Base-by-base conservation (phyloP, 345 rosid species). In the Excoecaria cochinchinensis region DNA sequence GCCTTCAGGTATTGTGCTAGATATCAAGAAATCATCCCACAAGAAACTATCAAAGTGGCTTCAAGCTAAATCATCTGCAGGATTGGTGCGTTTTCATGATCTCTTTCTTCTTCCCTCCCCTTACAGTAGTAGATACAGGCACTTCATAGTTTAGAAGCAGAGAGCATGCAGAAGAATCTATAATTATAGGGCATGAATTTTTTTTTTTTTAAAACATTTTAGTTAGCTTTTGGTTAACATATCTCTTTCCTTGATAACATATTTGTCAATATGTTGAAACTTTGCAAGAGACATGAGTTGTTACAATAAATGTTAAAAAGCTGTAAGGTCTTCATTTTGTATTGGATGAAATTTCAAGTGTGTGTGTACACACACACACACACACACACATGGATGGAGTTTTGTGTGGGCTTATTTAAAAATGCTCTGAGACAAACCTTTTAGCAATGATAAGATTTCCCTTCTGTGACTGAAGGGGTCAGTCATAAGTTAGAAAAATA, bases 21-120 rank as follows among this genome's bases (percentile, higher is more conserved):
- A 95, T 84, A 88, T 90, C 69, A 93, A 90, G 81, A 95, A 91
- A 82, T 95, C 99, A n/a, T 90, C 98, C 12, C 83, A 90, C 87
- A 95, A 92, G 92, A 95, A 95, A 85, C 76, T 95, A 74, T 86
- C 98, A 3, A 95, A 93, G 85, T 95, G 98, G 99, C 83, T 95
- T 70, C 99, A 91, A 78, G 89, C 94, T 44, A 91, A 95, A 82
- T 88, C 98, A 12, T 84, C 94, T 22, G 7, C 86, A 8, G 98
- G 97, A 82, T 81, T 95, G 90, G 99, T 95, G 46, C 36, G 87
- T 77, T 74, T 56, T 67, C 72, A 67, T 50, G 44, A 57, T 17
- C 21, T 46, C 25, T 47, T 42, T 6, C 31, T 38, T 65, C 39
- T 47, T 6, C 56, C 25, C 15, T 36, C 24, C 7, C 17, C 22